A percentile compares a stretch with the other conserved stretches of the same genome.
Evolutionary conservation across 306 rosid species (phyloP).

Genomic region (Fagus sylvatica): DNA sequence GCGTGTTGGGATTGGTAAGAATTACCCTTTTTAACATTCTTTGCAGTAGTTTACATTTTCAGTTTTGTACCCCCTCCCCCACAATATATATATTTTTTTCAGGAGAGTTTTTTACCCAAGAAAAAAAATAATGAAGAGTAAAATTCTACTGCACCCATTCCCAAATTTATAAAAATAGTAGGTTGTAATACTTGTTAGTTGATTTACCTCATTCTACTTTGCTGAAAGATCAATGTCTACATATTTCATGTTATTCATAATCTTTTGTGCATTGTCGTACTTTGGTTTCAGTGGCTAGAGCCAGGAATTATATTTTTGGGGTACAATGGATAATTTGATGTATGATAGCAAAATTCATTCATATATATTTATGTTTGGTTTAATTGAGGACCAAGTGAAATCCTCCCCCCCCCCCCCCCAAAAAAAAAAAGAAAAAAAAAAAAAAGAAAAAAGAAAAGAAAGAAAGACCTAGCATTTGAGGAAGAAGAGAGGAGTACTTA

Average conservation of each 20-base stretch:
- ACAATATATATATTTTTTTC: too few relatives aligned
- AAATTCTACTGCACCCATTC: neutral
- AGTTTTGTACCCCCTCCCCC: too few relatives aligned
- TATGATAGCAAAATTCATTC: neutral
- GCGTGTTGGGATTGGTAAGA: constrained; percentile 94
- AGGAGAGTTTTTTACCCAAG: neutral
- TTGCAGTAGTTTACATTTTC: neutral
- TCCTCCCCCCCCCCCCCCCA: neutral
- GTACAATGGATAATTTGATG: neutral
- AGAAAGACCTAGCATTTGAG: too few relatives aligned
- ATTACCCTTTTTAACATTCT: constrained; percentile 18
- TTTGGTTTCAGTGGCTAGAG: neutral
- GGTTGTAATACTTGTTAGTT: neutral
- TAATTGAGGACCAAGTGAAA: neutral
- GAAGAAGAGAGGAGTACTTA: too few relatives aligned
- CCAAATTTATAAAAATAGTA: neutral
- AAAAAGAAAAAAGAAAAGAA: too few relatives aligned
- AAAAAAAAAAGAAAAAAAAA: neutral
- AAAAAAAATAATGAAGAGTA: neutral
- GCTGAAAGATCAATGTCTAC: neutral
- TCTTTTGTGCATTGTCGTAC: neutral
- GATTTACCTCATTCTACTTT: neutral
- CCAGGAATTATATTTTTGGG: neutral
- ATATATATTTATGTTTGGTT: too few relatives aligned
- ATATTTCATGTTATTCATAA: neutral